Evolutionary conservation across 305 asterid species (phyloP).

Genomic region (Fraxinus sp.): DNA sequence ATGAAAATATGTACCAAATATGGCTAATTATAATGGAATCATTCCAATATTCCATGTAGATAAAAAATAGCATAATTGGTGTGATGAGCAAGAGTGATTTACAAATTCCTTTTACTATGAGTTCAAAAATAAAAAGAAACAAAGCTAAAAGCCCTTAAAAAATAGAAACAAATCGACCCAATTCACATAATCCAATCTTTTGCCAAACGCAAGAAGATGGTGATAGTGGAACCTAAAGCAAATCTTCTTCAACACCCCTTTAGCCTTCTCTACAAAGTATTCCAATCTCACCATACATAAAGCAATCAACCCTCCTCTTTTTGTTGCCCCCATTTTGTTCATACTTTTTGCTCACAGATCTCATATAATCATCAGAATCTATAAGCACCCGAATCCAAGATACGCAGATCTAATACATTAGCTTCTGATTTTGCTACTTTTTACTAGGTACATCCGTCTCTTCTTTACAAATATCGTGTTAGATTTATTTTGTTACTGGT

Average conservation of each 20-base stretch:
- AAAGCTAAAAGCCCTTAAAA: background rate
- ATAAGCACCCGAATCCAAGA: background rate
- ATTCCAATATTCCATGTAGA: background rate
- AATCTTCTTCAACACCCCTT: background rate
- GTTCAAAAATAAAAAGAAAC: background rate
- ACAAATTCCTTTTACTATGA: background rate
- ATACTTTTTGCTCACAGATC: background rate
- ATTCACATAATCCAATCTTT: background rate
- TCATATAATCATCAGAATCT: background rate
- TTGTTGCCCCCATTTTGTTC: background rate
- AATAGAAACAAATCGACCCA: background rate
- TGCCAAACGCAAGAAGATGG: background rate
- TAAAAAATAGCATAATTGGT: background rate
- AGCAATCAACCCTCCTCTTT: background rate
- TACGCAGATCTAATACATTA: background rate
- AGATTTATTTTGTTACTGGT: background rate
- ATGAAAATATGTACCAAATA: too few species aligned
- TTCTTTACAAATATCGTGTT: background rate
- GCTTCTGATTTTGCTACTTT: background rate
- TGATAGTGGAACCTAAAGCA: constrained; percentile 6
- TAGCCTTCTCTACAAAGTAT: background rate
- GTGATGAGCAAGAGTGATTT: background rate
- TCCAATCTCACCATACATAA: background rate
- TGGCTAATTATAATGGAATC: background rate
- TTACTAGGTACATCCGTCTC: background rate